Evolutionary conservation across 129 eudicot species (phyloP), one percentile per base, ranked within the genome.

Genomic region (Saposhnikovia divaricata): DNA sequence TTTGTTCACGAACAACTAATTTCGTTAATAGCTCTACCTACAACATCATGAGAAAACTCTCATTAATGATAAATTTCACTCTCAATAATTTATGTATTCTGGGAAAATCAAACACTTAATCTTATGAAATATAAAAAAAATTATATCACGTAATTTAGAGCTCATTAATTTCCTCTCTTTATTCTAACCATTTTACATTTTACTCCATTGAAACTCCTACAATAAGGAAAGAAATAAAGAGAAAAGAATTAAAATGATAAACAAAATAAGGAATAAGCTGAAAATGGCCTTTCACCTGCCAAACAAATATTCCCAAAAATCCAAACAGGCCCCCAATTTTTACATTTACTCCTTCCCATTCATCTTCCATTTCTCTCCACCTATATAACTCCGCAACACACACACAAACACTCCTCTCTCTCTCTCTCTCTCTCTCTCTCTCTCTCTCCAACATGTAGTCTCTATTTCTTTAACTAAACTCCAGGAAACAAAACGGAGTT

Each of bases 251-350:
- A 34, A 76, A 50, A 9, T 31, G 28, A n/a, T 61, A 23, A 68
- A 76, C 50, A 77, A 40, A 76, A 78, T 31, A 82, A 55, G 79
- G 83, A 82, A 82, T 83, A 74, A 82, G 84, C 77, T 85, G 88
- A 82, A 85, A 82, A 82, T 79, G 81, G 86, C 84, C 86, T 82
- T 73, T 82, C 84, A 82, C 86, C 84, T 76, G 85, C 88, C 85
- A 43, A 23, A 75, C 83, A 83, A 51, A 70, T 77, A 59, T 71
- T 55, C 79, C 78, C 73, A 68, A 40, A 40, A 38, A 82, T 68
- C 73, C 72, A 48, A 48, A 77, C 55, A 72, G 66, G 70, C 85
- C 80, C 51, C 65, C 44, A 48, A 3, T 37, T 72, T 37, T 37
- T 40, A 37, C 76, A 40, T 18, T 72, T 18, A 72, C 48, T 72